These are phyloP conservation scores for Cucumis melo DNA, from an alignment of 306 rosid species.

Conservation along the genomic window DNA sequence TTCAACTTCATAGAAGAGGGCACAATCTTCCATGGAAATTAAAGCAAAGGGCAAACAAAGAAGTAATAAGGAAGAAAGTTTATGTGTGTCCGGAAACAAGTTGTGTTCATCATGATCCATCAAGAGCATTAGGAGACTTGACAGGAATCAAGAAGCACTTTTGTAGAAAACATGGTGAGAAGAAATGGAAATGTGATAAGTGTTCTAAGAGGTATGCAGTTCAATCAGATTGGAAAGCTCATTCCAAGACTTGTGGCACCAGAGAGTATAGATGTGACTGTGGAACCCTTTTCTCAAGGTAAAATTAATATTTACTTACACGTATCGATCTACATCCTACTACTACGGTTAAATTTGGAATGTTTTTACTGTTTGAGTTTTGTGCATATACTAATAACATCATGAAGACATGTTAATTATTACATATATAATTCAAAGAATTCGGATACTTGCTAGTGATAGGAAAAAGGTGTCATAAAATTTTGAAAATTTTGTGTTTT, in stretches of 20 bases:
- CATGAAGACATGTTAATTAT: too few relatives aligned
- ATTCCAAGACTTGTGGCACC: constrained; percentile 89
- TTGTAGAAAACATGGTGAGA: constrained; percentile 91
- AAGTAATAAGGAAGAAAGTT: constrained; percentile 62
- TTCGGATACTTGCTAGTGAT: too few relatives aligned
- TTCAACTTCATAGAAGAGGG: constrained; percentile 92
- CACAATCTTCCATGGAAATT: constrained; percentile 97
- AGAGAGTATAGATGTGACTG: constrained; percentile 97
- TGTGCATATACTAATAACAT: too few relatives aligned
- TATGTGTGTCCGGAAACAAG: constrained; percentile 79
- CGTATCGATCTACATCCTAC: background rate
- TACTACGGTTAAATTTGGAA: background rate
- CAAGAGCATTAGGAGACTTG: constrained; percentile 84
- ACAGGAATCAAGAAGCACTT: constrained; percentile 98
- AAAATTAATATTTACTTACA: background rate
- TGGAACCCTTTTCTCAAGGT: constrained; percentile 99
- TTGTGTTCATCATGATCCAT: constrained; percentile 89
- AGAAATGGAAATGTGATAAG: constrained; percentile 98
- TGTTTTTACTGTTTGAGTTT: too few relatives aligned
- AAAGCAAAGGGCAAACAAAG: constrained; percentile 74
- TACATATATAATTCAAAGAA: too few relatives aligned
- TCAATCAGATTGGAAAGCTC: constrained; percentile 99
- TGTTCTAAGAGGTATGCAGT: constrained; percentile 89
- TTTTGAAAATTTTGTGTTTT: too few relatives aligned
- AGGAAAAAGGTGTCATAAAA: too few relatives aligned